Evolutionary conservation across 768 basidiomycete genomes (phyloP).

Genomic region (Suillus plorans): DNA sequence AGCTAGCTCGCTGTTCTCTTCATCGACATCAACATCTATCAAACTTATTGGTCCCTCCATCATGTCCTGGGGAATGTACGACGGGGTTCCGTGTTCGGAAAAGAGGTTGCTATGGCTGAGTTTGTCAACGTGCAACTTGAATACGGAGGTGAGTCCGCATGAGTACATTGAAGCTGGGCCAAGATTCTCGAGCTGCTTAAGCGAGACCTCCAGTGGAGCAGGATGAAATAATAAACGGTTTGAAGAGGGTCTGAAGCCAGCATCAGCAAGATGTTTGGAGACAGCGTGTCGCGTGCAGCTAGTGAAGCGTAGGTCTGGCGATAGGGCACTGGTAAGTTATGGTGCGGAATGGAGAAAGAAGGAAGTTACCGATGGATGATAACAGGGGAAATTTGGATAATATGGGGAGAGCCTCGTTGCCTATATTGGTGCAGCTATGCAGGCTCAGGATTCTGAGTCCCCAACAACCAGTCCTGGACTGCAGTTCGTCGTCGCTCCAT

Average conservation of each 20-base stretch:
- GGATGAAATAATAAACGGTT: constrained; percentile 42
- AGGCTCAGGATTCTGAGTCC: constrained; percentile 58
- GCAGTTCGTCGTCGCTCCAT: constrained; percentile 28
- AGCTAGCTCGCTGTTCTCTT: neutral
- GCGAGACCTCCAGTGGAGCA: constrained; percentile 34
- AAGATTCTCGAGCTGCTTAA: constrained; percentile 31
- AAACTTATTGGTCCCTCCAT: neutral
- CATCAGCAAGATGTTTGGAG: constrained; percentile 14
- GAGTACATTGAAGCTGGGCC: constrained; percentile 24
- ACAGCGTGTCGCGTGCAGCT: constrained; percentile 33
- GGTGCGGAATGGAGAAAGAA: neutral
- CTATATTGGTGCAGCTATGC: constrained; percentile 50
- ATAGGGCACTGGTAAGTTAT: constrained; percentile 6
- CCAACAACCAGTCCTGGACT: constrained; percentile 46
- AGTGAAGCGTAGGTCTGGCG: constrained; percentile 51
- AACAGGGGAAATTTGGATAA: constrained; percentile 57
- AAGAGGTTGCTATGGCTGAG: constrained; percentile 3
- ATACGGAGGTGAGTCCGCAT: constrained; percentile 23
- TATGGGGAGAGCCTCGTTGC: constrained; percentile 39
- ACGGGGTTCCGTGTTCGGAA: neutral
- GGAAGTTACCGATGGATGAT: constrained; percentile 54
- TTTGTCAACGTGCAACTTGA: constrained; percentile 26
- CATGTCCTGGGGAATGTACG: neutral
- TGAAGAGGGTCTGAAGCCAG: constrained; percentile 28
- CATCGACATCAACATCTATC: neutral